phyloP scores from a whole-genome alignment of 2,329 filamentous ascomycete species.

The Monilinia fructigena region DNA sequence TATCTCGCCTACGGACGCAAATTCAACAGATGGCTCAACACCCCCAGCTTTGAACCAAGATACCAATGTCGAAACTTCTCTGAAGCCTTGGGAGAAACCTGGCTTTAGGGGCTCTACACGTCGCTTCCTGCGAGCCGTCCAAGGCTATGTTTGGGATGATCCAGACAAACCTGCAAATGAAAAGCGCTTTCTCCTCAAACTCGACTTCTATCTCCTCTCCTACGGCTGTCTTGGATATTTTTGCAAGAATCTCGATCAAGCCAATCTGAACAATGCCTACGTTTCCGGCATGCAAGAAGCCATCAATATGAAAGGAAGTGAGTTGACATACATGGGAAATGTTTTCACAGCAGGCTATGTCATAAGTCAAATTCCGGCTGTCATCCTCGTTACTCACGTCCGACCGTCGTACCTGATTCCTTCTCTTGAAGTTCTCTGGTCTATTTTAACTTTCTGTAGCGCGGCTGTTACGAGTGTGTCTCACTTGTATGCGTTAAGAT shows the following conservation, averaged over 20 bases:
- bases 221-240: slow-evolving; percentile 49
- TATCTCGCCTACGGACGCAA: slow-evolving; percentile 2
- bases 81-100: slow-evolving; percentile 29
- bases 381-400: slow-evolving; percentile 31
- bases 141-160: slow-evolving; percentile 39
- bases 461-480: slow-evolving; percentile 37
- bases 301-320: slow-evolving; percentile 50
- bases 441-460: slow-evolving; percentile 33
- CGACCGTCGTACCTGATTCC: slow-evolving; percentile 35
- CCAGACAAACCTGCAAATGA: slow-evolving; percentile 42
- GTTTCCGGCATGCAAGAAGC: slow-evolving; percentile 49
- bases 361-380: slow-evolving; percentile 31
- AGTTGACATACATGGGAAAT: slow-evolving; percentile 53
- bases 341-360: slow-evolving; percentile 50
- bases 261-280: slow-evolving; percentile 43
- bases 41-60: neutral
- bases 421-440: slow-evolving; percentile 32
- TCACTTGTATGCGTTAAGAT: slow-evolving; percentile 46
- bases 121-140: slow-evolving; percentile 27
- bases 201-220: slow-evolving; percentile 50
- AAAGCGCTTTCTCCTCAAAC: slow-evolving; percentile 49
- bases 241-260: slow-evolving; percentile 47
- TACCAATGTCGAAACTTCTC: neutral
- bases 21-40: neutral
- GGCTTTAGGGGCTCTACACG: slow-evolving; percentile 24